These are phyloP conservation scores for Dillenia suffruticosa DNA, from an alignment of 164 flowering plant genomes.

Conservation along the genomic window DNA sequence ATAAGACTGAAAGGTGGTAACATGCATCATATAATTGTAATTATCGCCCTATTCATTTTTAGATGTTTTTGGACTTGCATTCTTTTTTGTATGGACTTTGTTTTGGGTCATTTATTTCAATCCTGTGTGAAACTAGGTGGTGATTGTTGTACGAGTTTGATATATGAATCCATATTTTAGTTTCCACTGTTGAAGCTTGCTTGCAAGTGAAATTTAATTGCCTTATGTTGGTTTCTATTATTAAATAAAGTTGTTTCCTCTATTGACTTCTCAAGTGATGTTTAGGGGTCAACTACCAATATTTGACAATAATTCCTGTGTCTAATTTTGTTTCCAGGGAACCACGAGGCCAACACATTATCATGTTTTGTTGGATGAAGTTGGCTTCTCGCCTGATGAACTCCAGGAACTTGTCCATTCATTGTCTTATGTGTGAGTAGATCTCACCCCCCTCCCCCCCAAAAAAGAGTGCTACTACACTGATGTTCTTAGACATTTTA, in stretches of 20 bases:
- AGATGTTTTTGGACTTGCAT: too few relatives aligned
- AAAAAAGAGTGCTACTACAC: neutral
- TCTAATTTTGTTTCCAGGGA: constrained; percentile 33
- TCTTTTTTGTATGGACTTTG: too few relatives aligned
- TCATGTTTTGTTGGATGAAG: constrained; percentile 65
- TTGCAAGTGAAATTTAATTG: neutral
- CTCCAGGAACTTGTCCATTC: constrained; percentile 82
- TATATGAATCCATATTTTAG: neutral
- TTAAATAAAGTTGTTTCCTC: neutral
- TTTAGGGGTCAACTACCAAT: too few relatives aligned
- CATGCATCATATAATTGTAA: too few relatives aligned
- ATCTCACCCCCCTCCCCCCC: neutral
- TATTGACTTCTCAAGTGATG: neutral
- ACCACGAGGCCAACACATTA: constrained; percentile 80
- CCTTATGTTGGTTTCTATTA: neutral
- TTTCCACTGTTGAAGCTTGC: neutral
- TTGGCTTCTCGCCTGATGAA: constrained; percentile 75
- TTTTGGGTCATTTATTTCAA: too few relatives aligned
- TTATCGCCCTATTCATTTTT: too few relatives aligned
- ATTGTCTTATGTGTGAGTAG: constrained; percentile 74
- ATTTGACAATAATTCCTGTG: neutral
- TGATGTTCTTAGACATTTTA: neutral
- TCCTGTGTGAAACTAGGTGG: too few relatives aligned
- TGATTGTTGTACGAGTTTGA: too few relatives aligned
- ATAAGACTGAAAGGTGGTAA: too few relatives aligned